phyloP scores from a whole-genome alignment of 2,329 filamentous ascomycete genomes.

The Aspergillus sp. region DNA sequence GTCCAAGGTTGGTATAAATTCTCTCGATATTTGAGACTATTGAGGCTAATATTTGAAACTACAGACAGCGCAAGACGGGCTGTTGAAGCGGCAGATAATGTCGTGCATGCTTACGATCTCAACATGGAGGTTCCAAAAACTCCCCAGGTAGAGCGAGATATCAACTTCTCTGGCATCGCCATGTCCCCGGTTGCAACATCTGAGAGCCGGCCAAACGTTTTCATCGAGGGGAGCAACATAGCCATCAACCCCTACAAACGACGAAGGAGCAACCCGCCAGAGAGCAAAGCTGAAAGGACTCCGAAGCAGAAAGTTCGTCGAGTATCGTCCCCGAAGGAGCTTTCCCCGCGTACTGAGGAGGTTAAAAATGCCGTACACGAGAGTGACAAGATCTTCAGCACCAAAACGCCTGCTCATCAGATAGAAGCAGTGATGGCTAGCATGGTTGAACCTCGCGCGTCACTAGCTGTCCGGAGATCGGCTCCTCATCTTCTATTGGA shows the following conservation, averaged over 20 bases:
- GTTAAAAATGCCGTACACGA: constrained; percentile 44
- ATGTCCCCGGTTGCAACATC: constrained; percentile 23
- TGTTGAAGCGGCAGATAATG: constrained; percentile 72
- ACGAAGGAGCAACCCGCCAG: constrained; percentile 41
- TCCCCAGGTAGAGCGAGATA: constrained; percentile 46
- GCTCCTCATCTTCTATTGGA: constrained; percentile 36
- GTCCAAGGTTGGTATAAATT: constrained; percentile 57
- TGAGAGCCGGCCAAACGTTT: constrained; percentile 40
- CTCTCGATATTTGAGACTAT: background rate
- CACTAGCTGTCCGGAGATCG: constrained; percentile 36
- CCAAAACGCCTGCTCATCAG: constrained; percentile 33
- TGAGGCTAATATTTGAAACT: constrained; percentile 5
- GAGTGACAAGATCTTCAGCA: constrained; percentile 42
- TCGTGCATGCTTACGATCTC: constrained; percentile 73
- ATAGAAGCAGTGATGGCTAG: constrained; percentile 43
- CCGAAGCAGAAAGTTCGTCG: constrained; percentile 38
- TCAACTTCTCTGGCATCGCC: constrained; percentile 31
- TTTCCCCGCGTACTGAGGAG: constrained; percentile 41
- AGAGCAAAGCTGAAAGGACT: constrained; percentile 33
- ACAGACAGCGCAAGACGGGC: constrained; percentile 68
- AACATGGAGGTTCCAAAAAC: constrained; percentile 73
- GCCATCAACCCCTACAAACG: constrained; percentile 47
- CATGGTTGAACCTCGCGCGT: constrained; percentile 36
- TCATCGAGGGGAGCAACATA: constrained; percentile 46
- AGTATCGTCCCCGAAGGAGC: constrained; percentile 32